Conservation (phyloP, 441 rosid genomes). For the Erodium moschatum region DNA sequence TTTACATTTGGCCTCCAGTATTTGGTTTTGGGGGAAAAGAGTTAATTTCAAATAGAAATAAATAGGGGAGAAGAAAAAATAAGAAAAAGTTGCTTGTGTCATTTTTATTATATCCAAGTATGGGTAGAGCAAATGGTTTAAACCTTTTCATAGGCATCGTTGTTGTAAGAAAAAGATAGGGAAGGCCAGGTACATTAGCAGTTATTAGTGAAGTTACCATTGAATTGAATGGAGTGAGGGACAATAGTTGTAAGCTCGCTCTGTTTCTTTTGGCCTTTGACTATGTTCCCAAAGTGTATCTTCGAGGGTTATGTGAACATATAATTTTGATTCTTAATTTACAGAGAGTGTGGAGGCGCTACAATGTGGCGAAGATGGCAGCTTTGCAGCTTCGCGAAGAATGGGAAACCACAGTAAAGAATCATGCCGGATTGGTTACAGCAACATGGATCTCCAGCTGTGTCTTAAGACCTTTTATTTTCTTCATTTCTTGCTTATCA, state of each 20-base stretch:
- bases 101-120: not conserved
- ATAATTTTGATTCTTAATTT: slow-evolving; percentile 9
- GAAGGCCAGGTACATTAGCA: not conserved
- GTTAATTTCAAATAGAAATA: too few relatives aligned
- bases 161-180: not conserved
- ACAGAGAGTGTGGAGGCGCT: slow-evolving; percentile 91
- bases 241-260: not conserved
- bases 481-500: slow-evolving; percentile 55
- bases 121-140: not conserved
- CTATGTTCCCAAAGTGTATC: not conserved
- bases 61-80: too few relatives aligned
- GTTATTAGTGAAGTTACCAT: too few relatives aligned
- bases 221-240: too few relatives aligned
- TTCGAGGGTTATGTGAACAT: not conserved
- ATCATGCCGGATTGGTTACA: slow-evolving; percentile 33
- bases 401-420: slow-evolving; percentile 52
- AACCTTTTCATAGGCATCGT: not conserved
- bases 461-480: slow-evolving; percentile 72
- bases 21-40: not conserved
- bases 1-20: not conserved
- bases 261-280: not conserved
- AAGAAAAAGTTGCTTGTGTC: too few relatives aligned
- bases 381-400: slow-evolving; percentile 55
- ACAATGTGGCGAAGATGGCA: slow-evolving; percentile 44
- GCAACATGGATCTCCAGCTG: slow-evolving; percentile 51